Evolutionary conservation across 805 yeast species (phyloP).

Genomic region (Yamadazyma sp.): DNA sequence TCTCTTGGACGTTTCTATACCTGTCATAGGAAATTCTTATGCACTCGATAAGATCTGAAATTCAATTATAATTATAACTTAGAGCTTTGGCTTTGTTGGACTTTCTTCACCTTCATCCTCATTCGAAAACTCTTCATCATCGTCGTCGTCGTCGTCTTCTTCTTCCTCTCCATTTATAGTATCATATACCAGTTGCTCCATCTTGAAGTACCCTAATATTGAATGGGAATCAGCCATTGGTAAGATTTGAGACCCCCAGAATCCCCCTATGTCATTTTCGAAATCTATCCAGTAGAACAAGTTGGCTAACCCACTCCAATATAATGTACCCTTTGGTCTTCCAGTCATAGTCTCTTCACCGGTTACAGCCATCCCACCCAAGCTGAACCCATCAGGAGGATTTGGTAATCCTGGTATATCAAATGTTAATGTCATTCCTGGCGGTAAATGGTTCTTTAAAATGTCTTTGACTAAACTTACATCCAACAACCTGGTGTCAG

Average conservation of each 20-base stretch:
- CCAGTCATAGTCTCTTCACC: constrained; percentile 27
- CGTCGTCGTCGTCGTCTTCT: constrained; percentile 14
- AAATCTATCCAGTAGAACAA: constrained; percentile 40
- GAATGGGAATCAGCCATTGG: constrained; percentile 29
- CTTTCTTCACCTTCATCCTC: constrained; percentile 3
- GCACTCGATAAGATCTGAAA: too few species aligned
- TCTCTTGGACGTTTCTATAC: too few species aligned
- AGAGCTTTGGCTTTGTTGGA: too few species aligned
- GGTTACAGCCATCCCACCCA: constrained; percentile 32
- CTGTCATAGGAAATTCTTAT: too few species aligned
- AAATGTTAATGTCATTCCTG: constrained; percentile 18
- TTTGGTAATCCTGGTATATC: constrained; percentile 15
- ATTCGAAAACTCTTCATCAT: constrained; percentile 10
- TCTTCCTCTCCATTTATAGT: constrained; percentile 13
- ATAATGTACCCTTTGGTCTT: constrained; percentile 31
- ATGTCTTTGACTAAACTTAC: constrained; percentile 31
- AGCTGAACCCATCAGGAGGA: constrained; percentile 29
- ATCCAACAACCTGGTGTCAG: constrained; percentile 26
- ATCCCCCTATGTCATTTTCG: constrained; percentile 35
- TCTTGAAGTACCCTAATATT: constrained; percentile 16
- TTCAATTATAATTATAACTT: too few species aligned
- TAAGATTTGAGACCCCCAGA: constrained; percentile 37
- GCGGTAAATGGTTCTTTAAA: constrained; percentile 30
- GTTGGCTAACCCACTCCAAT: constrained; percentile 42
- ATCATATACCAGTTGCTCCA: constrained; percentile 27